Percentiles rank a stretch among this genome's conserved stretches.
Evolutionary conservation across 1,284 basidiomycete species (phyloP).

Genomic region (Moesziomyces aphidis): DNA sequence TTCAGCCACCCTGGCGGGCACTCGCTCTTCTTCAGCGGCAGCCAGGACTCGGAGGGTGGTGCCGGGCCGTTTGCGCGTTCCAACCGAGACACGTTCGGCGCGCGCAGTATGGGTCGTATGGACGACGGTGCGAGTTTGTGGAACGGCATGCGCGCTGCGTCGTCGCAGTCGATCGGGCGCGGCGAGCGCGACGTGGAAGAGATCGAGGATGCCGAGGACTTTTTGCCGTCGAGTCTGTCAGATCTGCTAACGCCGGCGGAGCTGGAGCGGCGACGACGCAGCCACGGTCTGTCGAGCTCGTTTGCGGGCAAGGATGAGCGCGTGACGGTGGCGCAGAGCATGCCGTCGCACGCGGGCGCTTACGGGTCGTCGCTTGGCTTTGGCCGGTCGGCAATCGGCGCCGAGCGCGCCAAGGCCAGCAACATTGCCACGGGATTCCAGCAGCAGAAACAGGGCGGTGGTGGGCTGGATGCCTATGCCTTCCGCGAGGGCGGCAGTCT

Average conservation of each 20-base stretch:
- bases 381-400: constrained; percentile 25
- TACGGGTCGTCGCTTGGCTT: constrained; percentile 33
- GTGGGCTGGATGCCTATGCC: constrained; percentile 37
- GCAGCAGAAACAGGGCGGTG: constrained; percentile 24
- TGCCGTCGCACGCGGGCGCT: constrained; percentile 47
- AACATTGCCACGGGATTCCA: constrained; percentile 46
- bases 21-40: constrained; percentile 60
- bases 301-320: constrained; percentile 32
- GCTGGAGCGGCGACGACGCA: constrained; percentile 57
- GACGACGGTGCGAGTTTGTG: constrained; percentile 42
- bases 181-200: constrained; percentile 38
- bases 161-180: constrained; percentile 5
- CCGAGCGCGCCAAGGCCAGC: constrained; percentile 37
- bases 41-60: constrained; percentile 53
- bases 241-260: constrained; percentile 66
- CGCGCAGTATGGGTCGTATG: constrained; percentile 37
- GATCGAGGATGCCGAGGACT: constrained; percentile 70
- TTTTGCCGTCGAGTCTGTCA: constrained; percentile 64
- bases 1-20: constrained; percentile 64
- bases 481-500: constrained; percentile 25
- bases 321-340: constrained; percentile 49
- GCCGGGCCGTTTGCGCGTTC: constrained; percentile 44
- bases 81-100: constrained; percentile 36
- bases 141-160: constrained; percentile 20
- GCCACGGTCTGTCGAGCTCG: constrained; percentile 35